Conservation (phyloP, 2,329 filamentous ascomycete genomes). For the Clarireedia hainanense region DNA sequence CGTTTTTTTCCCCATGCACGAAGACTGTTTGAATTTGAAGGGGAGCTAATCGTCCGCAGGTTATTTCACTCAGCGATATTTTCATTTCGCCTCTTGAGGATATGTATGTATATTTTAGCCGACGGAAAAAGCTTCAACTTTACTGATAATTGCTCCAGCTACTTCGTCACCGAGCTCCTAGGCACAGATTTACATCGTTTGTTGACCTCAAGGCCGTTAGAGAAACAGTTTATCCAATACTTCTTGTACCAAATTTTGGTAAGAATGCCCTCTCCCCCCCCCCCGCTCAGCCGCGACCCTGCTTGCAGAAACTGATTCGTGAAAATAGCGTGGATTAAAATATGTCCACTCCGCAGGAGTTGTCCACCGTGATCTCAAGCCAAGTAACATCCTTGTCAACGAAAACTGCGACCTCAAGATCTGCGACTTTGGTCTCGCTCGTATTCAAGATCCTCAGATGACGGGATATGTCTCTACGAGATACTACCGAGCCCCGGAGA, state of each 20-base stretch:
- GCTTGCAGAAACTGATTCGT: constrained; percentile 11
- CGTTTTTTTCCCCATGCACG: not conserved
- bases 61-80: constrained; percentile 98
- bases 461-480: constrained; percentile 97
- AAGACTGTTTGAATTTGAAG: not conserved
- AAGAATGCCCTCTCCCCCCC: constrained; percentile 29
- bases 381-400: constrained; percentile 98
- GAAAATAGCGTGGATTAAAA: constrained; percentile 78
- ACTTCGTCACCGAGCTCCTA: constrained; percentile 96
- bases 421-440: constrained; percentile 94
- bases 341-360: constrained; percentile 98
- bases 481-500: constrained; percentile 98
- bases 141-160: constrained; percentile 45
- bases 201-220: constrained; percentile 86
- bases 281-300: not conserved
- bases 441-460: constrained; percentile 99
- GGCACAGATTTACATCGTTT: constrained; percentile 94
- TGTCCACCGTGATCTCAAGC: constrained; percentile 94
- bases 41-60: constrained; percentile 41
- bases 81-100: constrained; percentile 99
- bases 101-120: constrained; percentile 54
- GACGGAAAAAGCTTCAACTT: constrained; percentile 16
- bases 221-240: constrained; percentile 99
- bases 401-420: constrained; percentile 99
- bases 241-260: constrained; percentile 99